These are phyloP conservation scores for Scleromitrula shiraiana DNA, from an alignment of 2,329 filamentous ascomycete species.

Conservation along the genomic window DNA sequence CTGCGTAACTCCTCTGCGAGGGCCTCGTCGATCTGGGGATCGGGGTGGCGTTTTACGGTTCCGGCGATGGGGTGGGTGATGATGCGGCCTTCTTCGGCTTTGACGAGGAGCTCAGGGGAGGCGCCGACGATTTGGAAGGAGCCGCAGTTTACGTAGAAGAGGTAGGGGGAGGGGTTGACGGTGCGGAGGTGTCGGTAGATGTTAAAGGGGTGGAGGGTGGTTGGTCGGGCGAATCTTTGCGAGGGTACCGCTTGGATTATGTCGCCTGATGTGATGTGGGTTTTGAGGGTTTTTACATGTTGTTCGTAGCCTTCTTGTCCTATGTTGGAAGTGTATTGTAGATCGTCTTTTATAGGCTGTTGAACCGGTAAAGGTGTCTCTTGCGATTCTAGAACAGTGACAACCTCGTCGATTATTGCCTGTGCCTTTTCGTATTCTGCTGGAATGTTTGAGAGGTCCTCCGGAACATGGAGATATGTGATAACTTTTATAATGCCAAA, in stretches of 20 bases:
- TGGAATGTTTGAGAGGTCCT: constrained; percentile 48
- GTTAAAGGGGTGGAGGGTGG: constrained; percentile 91
- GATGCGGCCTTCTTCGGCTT: constrained; percentile 76
- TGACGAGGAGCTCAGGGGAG: constrained; percentile 89
- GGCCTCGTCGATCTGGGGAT: constrained; percentile 69
- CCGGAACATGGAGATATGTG: constrained; percentile 72
- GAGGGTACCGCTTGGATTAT: constrained; percentile 98
- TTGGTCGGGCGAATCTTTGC: constrained; percentile 84
- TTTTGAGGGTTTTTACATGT: constrained; percentile 80
- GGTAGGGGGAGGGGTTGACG: constrained; percentile 95
- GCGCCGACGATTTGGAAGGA: constrained; percentile 94
- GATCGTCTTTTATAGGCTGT: constrained; percentile 59
- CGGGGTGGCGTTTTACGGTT: constrained; percentile 81
- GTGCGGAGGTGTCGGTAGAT: constrained; percentile 93
- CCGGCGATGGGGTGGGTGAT: constrained; percentile 97
- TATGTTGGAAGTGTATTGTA: constrained; percentile 87
- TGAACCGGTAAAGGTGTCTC: constrained; percentile 74
- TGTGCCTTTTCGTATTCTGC: constrained; percentile 63
- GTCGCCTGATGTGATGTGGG: constrained; percentile 84
- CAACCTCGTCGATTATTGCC: constrained; percentile 54
- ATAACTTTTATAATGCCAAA: constrained; percentile 89
- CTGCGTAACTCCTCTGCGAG: constrained; percentile 69
- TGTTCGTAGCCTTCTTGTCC: constrained; percentile 79
- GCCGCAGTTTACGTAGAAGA: constrained; percentile 89
- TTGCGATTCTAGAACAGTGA: constrained; percentile 63